These are phyloP conservation scores for Fusarium stilboides DNA, from an alignment of 2,329 filamentous ascomycete genomes.

Conservation along the genomic window DNA sequence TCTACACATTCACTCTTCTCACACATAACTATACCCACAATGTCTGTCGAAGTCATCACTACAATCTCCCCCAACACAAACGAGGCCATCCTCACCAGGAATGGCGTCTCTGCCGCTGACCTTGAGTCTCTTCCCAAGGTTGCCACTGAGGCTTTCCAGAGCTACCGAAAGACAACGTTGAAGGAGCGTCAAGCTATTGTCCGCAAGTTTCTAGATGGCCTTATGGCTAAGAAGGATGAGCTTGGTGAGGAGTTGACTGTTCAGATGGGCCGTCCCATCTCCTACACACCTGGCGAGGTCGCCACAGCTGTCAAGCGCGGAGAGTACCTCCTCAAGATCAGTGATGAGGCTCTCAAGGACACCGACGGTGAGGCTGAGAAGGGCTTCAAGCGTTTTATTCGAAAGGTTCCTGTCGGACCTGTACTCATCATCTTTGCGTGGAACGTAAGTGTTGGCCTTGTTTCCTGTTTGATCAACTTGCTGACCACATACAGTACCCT, in stretches of 20 bases:
- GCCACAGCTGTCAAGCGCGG: constrained; percentile 87
- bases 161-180: constrained; percentile 82
- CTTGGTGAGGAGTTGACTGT: constrained; percentile 88
- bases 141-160: constrained; percentile 82
- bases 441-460: constrained; percentile 77
- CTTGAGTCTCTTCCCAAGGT: constrained; percentile 79
- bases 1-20: constrained; percentile 9
- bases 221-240: constrained; percentile 81
- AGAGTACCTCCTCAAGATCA: constrained; percentile 89
- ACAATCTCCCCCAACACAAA: constrained; percentile 95
- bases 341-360: constrained; percentile 82
- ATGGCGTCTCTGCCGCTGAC: constrained; percentile 79
- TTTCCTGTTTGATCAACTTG: background rate
- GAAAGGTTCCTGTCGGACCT: constrained; percentile 88
- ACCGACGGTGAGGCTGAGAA: constrained; percentile 87
- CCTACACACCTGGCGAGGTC: constrained; percentile 87
- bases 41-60: constrained; percentile 76
- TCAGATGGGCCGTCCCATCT: constrained; percentile 95
- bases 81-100: constrained; percentile 84
- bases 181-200: constrained; percentile 84
- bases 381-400: constrained; percentile 92
- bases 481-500: constrained; percentile 76
- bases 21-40: constrained; percentile 51
- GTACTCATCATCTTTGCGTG: constrained; percentile 93
- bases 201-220: constrained; percentile 80